Evolutionary conservation across 192 early-diverging fungal genomes (phyloP).

Genomic region (Radiomyces spectabilis): DNA sequence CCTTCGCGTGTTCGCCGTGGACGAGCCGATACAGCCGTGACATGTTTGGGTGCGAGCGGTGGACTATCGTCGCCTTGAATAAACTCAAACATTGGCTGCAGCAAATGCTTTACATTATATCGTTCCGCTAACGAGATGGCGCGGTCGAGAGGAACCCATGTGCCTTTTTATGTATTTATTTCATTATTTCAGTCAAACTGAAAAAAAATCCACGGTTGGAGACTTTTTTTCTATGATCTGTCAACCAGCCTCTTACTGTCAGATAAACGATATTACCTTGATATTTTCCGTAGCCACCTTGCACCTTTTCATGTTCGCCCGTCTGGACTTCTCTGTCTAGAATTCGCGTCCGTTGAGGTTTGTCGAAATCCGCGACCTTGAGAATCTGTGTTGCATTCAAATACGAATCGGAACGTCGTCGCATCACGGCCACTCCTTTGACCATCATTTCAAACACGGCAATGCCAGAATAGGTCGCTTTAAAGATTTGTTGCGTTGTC

Average conservation of each 20-base stretch:
- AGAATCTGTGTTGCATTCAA: constrained; percentile 96
- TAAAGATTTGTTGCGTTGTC: constrained; percentile 52
- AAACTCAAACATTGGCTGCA: constrained; percentile 79
- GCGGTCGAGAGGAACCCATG: constrained; percentile 78
- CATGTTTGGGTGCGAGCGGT: constrained; percentile 48
- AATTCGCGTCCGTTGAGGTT: constrained; percentile 83
- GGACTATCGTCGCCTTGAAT: constrained; percentile 50
- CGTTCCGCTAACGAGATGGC: constrained; percentile 71
- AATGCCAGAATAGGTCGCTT: constrained; percentile 86
- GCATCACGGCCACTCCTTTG: constrained; percentile 67
- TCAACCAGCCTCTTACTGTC: background rate
- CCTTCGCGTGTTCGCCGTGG: background rate
- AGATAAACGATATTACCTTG: constrained; percentile 58
- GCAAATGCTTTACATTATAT: constrained; percentile 63
- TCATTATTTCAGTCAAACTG: background rate
- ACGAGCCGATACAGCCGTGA: constrained; percentile 23
- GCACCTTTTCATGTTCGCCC: constrained; percentile 87
- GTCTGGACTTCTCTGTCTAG: constrained; percentile 84
- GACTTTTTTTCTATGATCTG: background rate
- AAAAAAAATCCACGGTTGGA: background rate
- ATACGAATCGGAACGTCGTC: constrained; percentile 73
- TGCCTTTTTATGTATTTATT: no score
- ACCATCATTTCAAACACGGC: constrained; percentile 91
- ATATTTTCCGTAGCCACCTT: constrained; percentile 97
- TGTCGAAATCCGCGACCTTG: constrained; percentile 91